Percentiles rank a stretch among this genome's conserved stretches.
These are phyloP conservation scores for Hemisphaericaspora xylofermentans DNA, from an alignment of 1,139 yeast genomes.

Conservation along the genomic window DNA sequence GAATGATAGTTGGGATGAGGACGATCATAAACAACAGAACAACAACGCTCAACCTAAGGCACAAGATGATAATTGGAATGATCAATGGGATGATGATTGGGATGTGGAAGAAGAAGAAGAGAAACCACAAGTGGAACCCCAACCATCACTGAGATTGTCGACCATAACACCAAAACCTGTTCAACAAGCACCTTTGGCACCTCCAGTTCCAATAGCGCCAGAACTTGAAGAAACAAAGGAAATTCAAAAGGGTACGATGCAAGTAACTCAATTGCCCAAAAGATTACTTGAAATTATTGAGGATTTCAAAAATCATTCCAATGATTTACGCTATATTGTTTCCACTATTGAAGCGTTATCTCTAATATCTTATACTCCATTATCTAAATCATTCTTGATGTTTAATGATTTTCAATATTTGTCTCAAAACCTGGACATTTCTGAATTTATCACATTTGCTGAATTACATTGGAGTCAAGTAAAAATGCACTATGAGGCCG, in stretches of 20 bases:
- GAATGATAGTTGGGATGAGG: conserved; percentile 28
- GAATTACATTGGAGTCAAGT: conserved; percentile 24
- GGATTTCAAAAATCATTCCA: conserved; percentile 19
- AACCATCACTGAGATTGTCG: conserved; percentile 1
- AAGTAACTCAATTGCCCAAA: conserved; percentile 23
- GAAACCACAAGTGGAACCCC: conserved; percentile 2
- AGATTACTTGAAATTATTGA: conserved; percentile 21
- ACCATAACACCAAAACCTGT: conserved; percentile 1
- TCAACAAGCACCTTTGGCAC: background rate
- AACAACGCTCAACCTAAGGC: conserved; percentile 2
- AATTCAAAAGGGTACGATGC: conserved; percentile 11
- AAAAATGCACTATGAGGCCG: conserved; percentile 21
- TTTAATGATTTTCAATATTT: conserved; percentile 37
- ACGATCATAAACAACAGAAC: conserved; percentile 21
- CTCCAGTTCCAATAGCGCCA: background rate
- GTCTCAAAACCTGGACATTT: conserved; percentile 12
- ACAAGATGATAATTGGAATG: conserved; percentile 10
- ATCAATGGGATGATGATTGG: conserved; percentile 10
- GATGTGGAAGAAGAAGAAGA: conserved; percentile 13
- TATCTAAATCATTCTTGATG: conserved; percentile 32
- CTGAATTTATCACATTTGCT: conserved; percentile 21
- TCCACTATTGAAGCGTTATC: conserved; percentile 34
- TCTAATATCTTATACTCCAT: conserved; percentile 32
- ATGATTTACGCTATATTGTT: conserved; percentile 15
- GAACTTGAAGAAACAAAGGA: background rate